A percentile compares a stretch with the other conserved stretches of the same genome.
These are phyloP conservation scores for Penicillium digitatum DNA, from an alignment of 2,329 filamentous ascomycete genomes.

Conservation along the genomic window DNA sequence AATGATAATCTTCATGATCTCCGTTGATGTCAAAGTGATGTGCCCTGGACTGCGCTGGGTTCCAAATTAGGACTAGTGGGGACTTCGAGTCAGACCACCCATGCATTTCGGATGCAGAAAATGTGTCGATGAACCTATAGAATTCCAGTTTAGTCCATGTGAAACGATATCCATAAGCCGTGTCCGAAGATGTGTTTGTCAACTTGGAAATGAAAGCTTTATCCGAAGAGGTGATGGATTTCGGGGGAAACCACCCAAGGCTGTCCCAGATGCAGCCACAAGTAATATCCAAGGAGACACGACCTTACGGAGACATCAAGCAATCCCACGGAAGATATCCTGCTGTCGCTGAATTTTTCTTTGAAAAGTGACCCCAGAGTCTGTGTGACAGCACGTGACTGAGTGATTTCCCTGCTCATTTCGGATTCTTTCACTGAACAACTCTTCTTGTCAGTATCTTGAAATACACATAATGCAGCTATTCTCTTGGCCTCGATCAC, in stretches of 20 bases:
- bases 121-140: not conserved
- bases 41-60: not conserved
- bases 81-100: not conserved
- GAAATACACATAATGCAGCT: not conserved
- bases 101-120: not conserved
- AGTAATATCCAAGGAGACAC: not conserved
- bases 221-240: not conserved
- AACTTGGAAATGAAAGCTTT: not conserved
- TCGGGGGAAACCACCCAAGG: not conserved
- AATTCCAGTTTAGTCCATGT: not conserved
- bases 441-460: not conserved
- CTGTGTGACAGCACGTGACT: not conserved
- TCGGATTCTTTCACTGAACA: not conserved
- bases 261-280: not conserved
- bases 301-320: not conserved
- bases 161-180: too few relatives aligned
- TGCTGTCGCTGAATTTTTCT: not conserved
- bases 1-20: conserved; percentile 61
- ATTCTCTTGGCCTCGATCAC: conserved; percentile 30
- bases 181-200: not conserved
- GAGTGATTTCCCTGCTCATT: not conserved
- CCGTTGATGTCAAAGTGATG: not conserved
- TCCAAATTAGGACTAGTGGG: not conserved
- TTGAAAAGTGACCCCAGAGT: not conserved
- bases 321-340: not conserved